Percentiles rank a stretch among this genome's conserved stretches.
Evolutionary conservation across 495 filamentous ascomycete species (phyloP).

Genomic region (Choiromyces venosus): DNA sequence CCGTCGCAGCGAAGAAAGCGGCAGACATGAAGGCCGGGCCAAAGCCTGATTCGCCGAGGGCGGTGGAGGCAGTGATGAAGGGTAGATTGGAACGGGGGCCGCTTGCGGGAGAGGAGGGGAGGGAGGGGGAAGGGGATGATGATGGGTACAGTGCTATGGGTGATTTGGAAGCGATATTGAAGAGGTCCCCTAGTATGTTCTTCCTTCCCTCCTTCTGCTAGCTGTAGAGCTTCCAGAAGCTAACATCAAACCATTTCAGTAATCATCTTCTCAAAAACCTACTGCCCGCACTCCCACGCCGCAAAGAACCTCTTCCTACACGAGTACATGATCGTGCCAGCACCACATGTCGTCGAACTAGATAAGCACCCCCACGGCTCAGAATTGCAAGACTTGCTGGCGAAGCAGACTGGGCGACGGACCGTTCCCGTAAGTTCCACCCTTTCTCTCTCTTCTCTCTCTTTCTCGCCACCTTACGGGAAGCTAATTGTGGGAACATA

Average conservation of each 20-base stretch:
- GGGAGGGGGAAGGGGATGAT: neutral
- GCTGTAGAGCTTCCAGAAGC: neutral
- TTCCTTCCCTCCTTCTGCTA: neutral
- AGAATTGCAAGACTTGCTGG: constrained; percentile 63
- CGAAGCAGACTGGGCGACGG: constrained; percentile 64
- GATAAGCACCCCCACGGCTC: constrained; percentile 71
- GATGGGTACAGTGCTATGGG: constrained; percentile 18
- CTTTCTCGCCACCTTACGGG: neutral
- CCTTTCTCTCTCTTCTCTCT: neutral
- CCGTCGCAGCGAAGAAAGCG: constrained; percentile 31
- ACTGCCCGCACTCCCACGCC: constrained; percentile 74
- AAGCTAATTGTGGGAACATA: neutral
- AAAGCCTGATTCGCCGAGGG: constrained; percentile 21
- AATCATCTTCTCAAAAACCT: constrained; percentile 92
- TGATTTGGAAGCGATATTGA: constrained; percentile 23
- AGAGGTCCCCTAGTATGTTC: constrained; percentile 19
- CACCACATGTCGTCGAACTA: constrained; percentile 84
- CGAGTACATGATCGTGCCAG: constrained; percentile 72
- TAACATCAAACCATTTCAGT: constrained; percentile 50
- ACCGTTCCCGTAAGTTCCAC: constrained; percentile 62
- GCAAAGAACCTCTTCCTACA: constrained; percentile 79
- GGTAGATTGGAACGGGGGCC: constrained; percentile 3
- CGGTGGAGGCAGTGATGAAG: constrained; percentile 23
- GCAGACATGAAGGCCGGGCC: constrained; percentile 25
- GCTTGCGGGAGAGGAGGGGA: neutral